Evolutionary conservation across 1,284 basidiomycete species (phyloP), one percentile per base, ranked within the genome.

Genomic region (Bondarzewia mesenterica): DNA sequence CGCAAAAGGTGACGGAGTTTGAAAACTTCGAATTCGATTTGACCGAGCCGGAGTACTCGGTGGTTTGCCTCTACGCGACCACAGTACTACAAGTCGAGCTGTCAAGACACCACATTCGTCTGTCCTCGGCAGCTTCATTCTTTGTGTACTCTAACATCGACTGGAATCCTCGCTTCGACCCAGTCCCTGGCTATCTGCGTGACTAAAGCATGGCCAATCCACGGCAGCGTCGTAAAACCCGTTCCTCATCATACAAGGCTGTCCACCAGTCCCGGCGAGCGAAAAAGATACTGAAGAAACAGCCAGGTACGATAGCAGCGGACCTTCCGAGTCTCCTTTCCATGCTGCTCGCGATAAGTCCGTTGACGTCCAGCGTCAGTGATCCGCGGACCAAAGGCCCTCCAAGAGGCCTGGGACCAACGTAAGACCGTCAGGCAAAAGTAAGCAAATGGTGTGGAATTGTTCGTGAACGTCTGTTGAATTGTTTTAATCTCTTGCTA

Each of bases 401-500:
- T 97, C 49, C 88, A 89, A 61, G 83, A 89, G 42, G 80, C 82
- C 45, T 97, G 94, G 93, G 89, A 96, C 66, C 82, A 80, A 57
- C 75, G 72, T 52, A 92, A 91, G 71, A 99, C 94, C 6, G 85
- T 95, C 22, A 78, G 81, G 56, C 94, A 97, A 77, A 98, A 97
- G 93, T 95, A 62, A 61, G 85, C 73, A 45, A 21, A 38, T 42
- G 25, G 40, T 38, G 22, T 39, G 48, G 37, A 36, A 23, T n/a
- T n/a, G n/a, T 15, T 43, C 36, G 15, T 40, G 49, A 48, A 56
- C 49, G 44, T 47, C 52, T 47, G 44, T 44, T 54, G 47, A 51
- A 44, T 25, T 35, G 46, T 42, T 47, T 42, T 25, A 32, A 37
- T 20, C 18, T 25, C 22, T 14, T 42, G 15, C 35, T 27, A 46